These are phyloP conservation scores for Trypanosoma lewisi DNA, from an alignment of 208 protist genomes.

Conservation along the genomic window DNA sequence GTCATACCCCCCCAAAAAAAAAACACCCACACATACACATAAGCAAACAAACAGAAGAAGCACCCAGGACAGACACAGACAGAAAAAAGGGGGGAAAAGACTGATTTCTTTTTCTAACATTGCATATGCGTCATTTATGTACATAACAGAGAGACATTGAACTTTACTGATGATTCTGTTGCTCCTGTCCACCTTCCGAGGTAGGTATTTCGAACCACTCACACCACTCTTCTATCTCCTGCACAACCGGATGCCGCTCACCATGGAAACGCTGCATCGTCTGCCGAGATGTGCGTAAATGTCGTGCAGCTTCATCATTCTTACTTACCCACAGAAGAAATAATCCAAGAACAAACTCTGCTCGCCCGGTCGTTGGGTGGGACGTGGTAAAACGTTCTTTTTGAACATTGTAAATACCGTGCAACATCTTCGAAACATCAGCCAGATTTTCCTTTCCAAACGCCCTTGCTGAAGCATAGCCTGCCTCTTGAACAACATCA, in stretches of 20 bases:
- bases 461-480: constrained; percentile 56
- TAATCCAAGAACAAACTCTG: constrained; percentile 76
- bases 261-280: constrained; percentile 74
- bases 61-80: too few relatives aligned
- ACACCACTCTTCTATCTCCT: constrained; percentile 78
- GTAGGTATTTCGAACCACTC: constrained; percentile 54
- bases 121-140: too few relatives aligned
- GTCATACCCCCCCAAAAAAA: background rate
- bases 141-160: too few relatives aligned
- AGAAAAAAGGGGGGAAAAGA: too few relatives aligned
- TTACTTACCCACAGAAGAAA: constrained; percentile 85
- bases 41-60: background rate
- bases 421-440: constrained; percentile 85
- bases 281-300: constrained; percentile 42
- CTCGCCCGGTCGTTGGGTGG: constrained; percentile 69
- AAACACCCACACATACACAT: background rate
- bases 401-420: constrained; percentile 83
- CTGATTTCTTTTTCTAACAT: too few relatives aligned
- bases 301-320: constrained; percentile 39
- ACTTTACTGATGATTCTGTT: constrained; percentile 1
- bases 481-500: constrained; percentile 34
- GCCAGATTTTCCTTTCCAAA: constrained; percentile 82
- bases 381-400: constrained; percentile 60
- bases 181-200: background rate
- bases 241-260: constrained; percentile 69